phyloP scores from a whole-genome alignment of 805 yeast genomes.

The Priceomyces fermenticarens region DNA sequence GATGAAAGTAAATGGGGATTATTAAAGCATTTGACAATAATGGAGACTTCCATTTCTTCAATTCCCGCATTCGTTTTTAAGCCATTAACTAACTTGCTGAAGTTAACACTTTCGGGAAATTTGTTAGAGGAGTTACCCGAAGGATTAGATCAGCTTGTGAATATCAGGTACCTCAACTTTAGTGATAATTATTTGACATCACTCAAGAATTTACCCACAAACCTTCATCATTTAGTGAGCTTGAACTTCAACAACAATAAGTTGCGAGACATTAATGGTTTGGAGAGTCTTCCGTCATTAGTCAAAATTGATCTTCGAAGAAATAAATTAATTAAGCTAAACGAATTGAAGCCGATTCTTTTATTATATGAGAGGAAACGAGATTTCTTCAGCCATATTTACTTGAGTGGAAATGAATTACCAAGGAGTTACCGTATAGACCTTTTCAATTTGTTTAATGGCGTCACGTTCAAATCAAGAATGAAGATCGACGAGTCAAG shows the following conservation, averaged over 20 bases:
- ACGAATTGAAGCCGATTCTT: constrained; percentile 32
- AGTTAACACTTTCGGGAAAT: constrained; percentile 57
- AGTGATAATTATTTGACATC: constrained; percentile 40
- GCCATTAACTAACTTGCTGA: constrained; percentile 39
- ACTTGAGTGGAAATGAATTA: constrained; percentile 38
- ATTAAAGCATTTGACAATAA: constrained; percentile 38
- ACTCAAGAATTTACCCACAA: constrained; percentile 31
- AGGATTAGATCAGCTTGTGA: constrained; percentile 48
- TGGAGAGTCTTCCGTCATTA: constrained; percentile 40
- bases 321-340: constrained; percentile 38
- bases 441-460: constrained; percentile 54
- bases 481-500: constrained; percentile 57
- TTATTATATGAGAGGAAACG: constrained; percentile 28
- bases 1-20: constrained; percentile 39
- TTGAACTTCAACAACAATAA: constrained; percentile 52
- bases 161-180: constrained; percentile 45
- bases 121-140: constrained; percentile 47
- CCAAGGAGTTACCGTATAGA: constrained; percentile 51
- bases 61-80: constrained; percentile 35
- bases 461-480: constrained; percentile 44
- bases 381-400: constrained; percentile 38
- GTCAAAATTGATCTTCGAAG: constrained; percentile 55
- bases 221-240: constrained; percentile 36
- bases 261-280: constrained; percentile 38
- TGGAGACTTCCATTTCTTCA: constrained; percentile 37